These are phyloP conservation scores for Piper betle DNA, from an alignment of 164 flowering plant genomes.

Conservation along the genomic window DNA sequence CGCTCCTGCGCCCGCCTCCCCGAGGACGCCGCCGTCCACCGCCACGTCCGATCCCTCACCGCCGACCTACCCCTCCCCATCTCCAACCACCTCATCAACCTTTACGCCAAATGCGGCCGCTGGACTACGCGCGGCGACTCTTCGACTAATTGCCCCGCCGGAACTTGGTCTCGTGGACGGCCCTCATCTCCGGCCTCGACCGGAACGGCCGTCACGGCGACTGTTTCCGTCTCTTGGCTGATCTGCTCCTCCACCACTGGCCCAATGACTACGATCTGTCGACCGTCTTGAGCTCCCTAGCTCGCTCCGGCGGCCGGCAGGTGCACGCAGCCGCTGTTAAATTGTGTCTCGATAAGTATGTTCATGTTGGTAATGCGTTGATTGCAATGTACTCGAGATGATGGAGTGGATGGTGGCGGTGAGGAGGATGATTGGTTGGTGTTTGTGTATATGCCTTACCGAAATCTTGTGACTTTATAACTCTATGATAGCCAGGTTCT, in stretches of 20 bases:
- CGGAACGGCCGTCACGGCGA: conserved; percentile 24
- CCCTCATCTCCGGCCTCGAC: conserved; percentile 49
- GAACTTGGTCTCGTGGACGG: conserved; percentile 68
- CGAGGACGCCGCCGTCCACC: conserved; percentile 34
- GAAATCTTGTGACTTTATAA: conserved; percentile 53
- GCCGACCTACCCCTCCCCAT: conserved; percentile 22
- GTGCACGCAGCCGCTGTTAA: conserved; percentile 52
- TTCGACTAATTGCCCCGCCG: conserved; percentile 61
- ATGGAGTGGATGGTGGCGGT: conserved; percentile 1
- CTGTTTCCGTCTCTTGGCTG: conserved; percentile 34
- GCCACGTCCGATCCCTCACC: conserved; percentile 20
- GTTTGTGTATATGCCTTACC: conserved; percentile 28
- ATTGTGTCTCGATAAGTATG: conserved; percentile 32
- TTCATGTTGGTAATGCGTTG: conserved; percentile 67
- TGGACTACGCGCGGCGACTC: conserved; percentile 31
- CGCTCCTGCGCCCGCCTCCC: conserved; percentile 35
- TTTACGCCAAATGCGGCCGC: conserved; percentile 47
- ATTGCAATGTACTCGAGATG: conserved; percentile 55
- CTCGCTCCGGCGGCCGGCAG: conserved; percentile 33
- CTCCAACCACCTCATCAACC: conserved; percentile 44
- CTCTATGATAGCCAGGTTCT: conserved; percentile 59
- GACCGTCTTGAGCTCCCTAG: conserved; percentile 43
- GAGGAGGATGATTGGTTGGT: conserved; percentile 36
- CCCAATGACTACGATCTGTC: conserved; percentile 60
- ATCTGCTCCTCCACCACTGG: conserved; percentile 23